phyloP scores from a whole-genome alignment of 1,284 basidiomycete species.

The Baeospora myosura region DNA sequence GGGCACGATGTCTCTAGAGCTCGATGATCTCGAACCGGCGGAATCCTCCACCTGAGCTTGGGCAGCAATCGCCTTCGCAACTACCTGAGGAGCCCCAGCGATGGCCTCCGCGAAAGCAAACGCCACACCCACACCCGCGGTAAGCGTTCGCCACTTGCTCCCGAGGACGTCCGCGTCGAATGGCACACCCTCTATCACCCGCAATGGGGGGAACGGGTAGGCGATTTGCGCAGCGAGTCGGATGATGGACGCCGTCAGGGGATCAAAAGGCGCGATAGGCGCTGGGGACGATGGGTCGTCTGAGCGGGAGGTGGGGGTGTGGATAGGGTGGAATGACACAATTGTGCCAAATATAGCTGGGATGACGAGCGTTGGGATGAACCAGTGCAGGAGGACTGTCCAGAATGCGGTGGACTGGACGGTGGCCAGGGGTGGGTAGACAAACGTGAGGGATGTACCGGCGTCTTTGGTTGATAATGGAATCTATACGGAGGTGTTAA shows the following conservation, averaged over 20 bases:
- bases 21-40: too few relatives aligned
- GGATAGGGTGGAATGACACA: conserved; percentile 55
- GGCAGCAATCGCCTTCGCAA: too few relatives aligned
- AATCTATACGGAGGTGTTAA: conserved; percentile 12
- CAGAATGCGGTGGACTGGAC: conserved; percentile 41
- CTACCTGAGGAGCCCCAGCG: conserved; percentile 27
- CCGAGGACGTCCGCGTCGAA: conserved; percentile 41
- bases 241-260: conserved; percentile 51
- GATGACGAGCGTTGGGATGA: conserved; percentile 47
- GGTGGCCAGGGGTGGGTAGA: conserved; percentile 37
- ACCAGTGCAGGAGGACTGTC: conserved; percentile 49
- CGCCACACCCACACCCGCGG: conserved; percentile 43
- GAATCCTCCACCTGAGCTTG: too few relatives aligned
- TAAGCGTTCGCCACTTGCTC: conserved; percentile 41
- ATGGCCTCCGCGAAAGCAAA: conserved; percentile 61
- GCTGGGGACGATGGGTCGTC: conserved; percentile 6
- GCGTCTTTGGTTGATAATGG: conserved; percentile 12
- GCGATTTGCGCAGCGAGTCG: conserved; percentile 49
- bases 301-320: conserved; percentile 14
- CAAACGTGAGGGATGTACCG: conserved; percentile 22
- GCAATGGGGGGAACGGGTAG: conserved; percentile 38
- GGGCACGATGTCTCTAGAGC: too few relatives aligned
- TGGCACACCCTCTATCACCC: conserved; percentile 17
- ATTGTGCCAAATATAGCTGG: conserved; percentile 46
- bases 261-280: conserved; percentile 36